Evolutionary conservation across 2,329 filamentous ascomycete species (phyloP), one percentile per base, ranked within the genome.

Genomic region (Tolypocladium pustulatum): DNA sequence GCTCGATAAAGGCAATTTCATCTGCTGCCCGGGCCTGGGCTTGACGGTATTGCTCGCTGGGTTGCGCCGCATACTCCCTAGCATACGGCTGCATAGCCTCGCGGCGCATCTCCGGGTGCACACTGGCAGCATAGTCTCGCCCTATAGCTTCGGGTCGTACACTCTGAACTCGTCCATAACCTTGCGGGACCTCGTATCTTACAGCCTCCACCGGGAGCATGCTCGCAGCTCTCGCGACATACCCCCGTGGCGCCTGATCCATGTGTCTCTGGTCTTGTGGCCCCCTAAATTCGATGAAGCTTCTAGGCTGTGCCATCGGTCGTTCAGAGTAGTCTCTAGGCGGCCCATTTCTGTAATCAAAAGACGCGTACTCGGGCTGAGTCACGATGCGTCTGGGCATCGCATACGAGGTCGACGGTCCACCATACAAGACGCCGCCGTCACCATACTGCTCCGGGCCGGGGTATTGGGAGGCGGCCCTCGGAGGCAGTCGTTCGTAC

Each of bases 401-500:
- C 53, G 72, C 72, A 66, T 73, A 79, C 10, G 76, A 67, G 3
- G 85, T 82, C 4, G 85, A 77, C 1, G 77, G 65, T 58, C 77
- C 74, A 54, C 76, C 71, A 63, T 85, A 85, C 5, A 82, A 65
- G 32, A 77, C 64, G 4, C 72, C 72, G 27, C 78, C 76, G 34
- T 85, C 82, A 32, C 80, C 76, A 58, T 78, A 78, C 2, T 76
- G 70, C 10, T 77, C 73, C 25, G 76, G 65, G 10, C 66, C 75
- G 5, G 81, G 70, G 59, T 81, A 78, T 60, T 81, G 78, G 5
- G 81, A 79, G 7, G 78, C 67, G 52, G 81, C 76, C 40, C 81
- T 79, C 27, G 77, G 75, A 1, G 79, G 76, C 15, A 78, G 72
- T 64, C 87, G 81, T 66, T 93, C 89, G 65, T 91, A 91, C 51